phyloP scores from a whole-genome alignment of 768 basidiomycete genomes.

The Phanerochaete sordida region DNA sequence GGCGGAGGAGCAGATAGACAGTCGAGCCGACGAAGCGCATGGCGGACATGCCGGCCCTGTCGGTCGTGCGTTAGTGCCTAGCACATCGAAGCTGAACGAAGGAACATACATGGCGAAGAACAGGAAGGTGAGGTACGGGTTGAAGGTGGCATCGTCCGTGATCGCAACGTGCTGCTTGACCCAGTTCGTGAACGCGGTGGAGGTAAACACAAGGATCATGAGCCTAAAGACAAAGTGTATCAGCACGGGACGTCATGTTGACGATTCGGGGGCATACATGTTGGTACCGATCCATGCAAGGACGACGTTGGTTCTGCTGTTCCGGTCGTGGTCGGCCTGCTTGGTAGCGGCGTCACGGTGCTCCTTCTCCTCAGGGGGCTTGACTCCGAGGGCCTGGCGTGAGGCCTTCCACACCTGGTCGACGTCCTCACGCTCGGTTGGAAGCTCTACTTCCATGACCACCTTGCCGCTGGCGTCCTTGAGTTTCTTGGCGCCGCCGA shows the following conservation, averaged over 20 bases:
- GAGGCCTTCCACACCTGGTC: constrained; percentile 85
- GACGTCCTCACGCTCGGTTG: constrained; percentile 80
- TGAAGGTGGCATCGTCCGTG: constrained; percentile 59
- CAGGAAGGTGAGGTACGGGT: constrained; percentile 85
- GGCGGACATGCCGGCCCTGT: constrained; percentile 74
- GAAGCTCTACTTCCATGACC: constrained; percentile 81
- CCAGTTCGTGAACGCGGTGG: constrained; percentile 72
- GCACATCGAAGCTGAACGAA: neutral
- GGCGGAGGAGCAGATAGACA: constrained; percentile 73
- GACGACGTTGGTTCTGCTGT: constrained; percentile 81
- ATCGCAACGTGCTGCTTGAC: constrained; percentile 53
- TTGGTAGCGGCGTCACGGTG: constrained; percentile 86
- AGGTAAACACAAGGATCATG: constrained; percentile 75
- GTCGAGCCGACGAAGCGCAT: constrained; percentile 79
- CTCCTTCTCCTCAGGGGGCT: constrained; percentile 70
- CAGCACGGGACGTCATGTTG: neutral
- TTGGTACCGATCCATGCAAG: constrained; percentile 83
- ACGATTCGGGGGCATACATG: constrained; percentile 49
- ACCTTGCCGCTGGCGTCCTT: constrained; percentile 83
- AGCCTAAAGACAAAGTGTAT: constrained; percentile 38
- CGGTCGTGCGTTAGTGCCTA: neutral
- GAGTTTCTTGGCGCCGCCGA: constrained; percentile 88
- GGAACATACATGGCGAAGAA: constrained; percentile 57
- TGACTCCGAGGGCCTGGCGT: constrained; percentile 61
- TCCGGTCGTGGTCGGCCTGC: constrained; percentile 83